A percentile compares a stretch with the other conserved stretches of the same genome.
These are phyloP conservation scores for Paramyrothecium roridum DNA, from an alignment of 2,329 filamentous ascomycete species.

Conservation along the genomic window DNA sequence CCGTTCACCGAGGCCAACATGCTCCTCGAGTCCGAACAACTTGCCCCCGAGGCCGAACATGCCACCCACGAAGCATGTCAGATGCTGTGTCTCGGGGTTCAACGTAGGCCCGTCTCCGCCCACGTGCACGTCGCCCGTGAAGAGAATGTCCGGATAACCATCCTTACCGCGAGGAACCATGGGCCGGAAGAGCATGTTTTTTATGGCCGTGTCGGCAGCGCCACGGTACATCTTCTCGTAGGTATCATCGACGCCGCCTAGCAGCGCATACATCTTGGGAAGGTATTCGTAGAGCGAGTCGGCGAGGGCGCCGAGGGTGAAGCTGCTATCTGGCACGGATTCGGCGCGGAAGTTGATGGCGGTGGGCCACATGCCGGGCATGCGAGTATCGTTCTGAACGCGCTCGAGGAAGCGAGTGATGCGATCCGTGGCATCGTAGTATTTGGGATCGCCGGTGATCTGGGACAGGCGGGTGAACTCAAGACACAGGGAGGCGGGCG, in stretches of 20 bases:
- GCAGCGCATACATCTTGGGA: slow-evolving; percentile 77
- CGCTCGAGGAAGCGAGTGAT: slow-evolving; percentile 53
- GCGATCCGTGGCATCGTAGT: slow-evolving; percentile 59
- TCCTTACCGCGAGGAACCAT: slow-evolving; percentile 39
- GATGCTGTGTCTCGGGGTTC: slow-evolving; percentile 39
- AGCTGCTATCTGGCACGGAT: slow-evolving; percentile 35
- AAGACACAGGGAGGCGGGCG: slow-evolving; percentile 54
- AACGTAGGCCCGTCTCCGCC: slow-evolving; percentile 12
- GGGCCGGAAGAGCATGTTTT: slow-evolving; percentile 60
- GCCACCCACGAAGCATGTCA: slow-evolving; percentile 66
- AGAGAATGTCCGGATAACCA: slow-evolving; percentile 44
- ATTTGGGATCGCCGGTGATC: slow-evolving; percentile 56
- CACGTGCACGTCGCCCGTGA: slow-evolving; percentile 40
- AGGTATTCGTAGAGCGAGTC: slow-evolving; percentile 75
- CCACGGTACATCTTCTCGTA: slow-evolving; percentile 56
- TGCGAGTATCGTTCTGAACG: slow-evolving; percentile 47
- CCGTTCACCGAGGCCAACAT: slow-evolving; percentile 44
- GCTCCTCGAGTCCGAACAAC: slow-evolving; percentile 47
- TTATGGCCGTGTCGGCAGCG: slow-evolving; percentile 52
- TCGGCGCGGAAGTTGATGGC: slow-evolving; percentile 53
- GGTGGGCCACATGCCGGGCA: slow-evolving; percentile 64
- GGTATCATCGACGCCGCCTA: slow-evolving; percentile 51
- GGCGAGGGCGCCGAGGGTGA: slow-evolving; percentile 46
- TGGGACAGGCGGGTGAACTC: slow-evolving; percentile 65
- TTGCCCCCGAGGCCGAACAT: slow-evolving; percentile 64